Base-by-base conservation (phyloP, 352 stramenopile species). In the Globisporangium uncinulatum region DNA sequence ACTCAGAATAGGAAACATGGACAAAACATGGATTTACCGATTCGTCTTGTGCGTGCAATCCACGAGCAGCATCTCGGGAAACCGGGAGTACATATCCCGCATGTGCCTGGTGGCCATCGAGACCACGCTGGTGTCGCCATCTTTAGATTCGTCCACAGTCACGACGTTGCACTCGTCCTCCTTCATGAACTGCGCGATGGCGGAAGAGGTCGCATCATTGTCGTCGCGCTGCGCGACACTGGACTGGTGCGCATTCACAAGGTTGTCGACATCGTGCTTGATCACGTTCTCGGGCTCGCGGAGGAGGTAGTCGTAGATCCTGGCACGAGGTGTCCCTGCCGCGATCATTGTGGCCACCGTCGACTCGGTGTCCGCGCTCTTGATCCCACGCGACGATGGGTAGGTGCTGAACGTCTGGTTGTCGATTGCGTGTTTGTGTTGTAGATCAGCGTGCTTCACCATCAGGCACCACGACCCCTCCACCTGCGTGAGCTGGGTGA, bases 1-100 rank as follows among this genome's bases (percentile, higher is more conserved):
- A 39, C 24, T 29, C 24, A 29, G 24, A 29, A 29, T 29, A 29
- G 2, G 34, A 39, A 13, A 39, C 34, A 39, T 39, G 34, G 5
- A 39, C 34, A 39, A 8, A 8, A 7, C 10, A 39, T 13, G 24
- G 1, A 39, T 13, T 13, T 43, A 67, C 60, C 50, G 32, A 32
- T 71, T 67, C 0, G 54, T 65, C 13, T 65, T 68, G 57, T 71
- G 60, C 0, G 56, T 71, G 6, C 43, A 65, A 20, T 6, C 5
- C 34, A 39, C 34, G 7, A 39, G 10, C 34, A 39, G 34, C 7
- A 39, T 13, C 2, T 39, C 65, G 0, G 11, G 6, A 8, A 71
- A 71, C 0, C 57, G 34, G 0, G 1, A 14, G 9, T 49, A 57
- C 44, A 58, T 39, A 1, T 58, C 53, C 0, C 47, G 44, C 64